Evolutionary conservation across 75 land plant genomes (phyloP).

Genomic region (Isoetes taiwanensis): DNA sequence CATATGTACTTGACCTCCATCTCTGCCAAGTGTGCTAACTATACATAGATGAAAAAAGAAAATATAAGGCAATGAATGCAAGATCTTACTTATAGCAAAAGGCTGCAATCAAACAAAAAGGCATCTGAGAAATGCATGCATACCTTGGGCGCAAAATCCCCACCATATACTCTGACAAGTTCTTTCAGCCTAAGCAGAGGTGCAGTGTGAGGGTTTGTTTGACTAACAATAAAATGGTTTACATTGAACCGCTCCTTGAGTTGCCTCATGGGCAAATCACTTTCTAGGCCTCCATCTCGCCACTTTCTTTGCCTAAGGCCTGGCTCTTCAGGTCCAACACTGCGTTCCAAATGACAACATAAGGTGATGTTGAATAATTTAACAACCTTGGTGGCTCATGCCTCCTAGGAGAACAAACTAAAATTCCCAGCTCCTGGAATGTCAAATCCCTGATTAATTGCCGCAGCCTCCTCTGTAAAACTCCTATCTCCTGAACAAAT

Average conservation of each 20-base stretch:
- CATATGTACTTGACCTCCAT: conserved; percentile 99
- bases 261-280: conserved; percentile 96
- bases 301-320: conserved; percentile 52
- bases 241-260: conserved; percentile 97
- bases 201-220: conserved; percentile 95
- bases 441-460: conserved; percentile 80
- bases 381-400: conserved; percentile 95
- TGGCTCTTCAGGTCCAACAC: conserved; percentile 70
- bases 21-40: conserved; percentile 91
- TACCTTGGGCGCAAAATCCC: conserved; percentile 99
- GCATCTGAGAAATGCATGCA: background rate
- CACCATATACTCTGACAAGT: conserved; percentile 76
- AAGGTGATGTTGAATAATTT: conserved; percentile 95
- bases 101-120: background rate
- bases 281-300: conserved; percentile 98
- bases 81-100: too few species aligned
- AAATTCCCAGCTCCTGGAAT: conserved; percentile 78
- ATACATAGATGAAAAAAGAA: conserved; percentile 7
- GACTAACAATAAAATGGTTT: conserved; percentile 96
- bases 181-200: conserved; percentile 84
- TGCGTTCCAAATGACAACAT: conserved; percentile 99
- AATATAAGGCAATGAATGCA: background rate
- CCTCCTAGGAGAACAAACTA: conserved; percentile 89
- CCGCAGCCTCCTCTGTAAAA: conserved; percentile 63
- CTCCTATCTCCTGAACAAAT: conserved; percentile 82